Percentiles rank a stretch among this genome's conserved stretches.
phyloP scores from a whole-genome alignment of 208 protist species.

The Crithidia expoeki region DNA sequence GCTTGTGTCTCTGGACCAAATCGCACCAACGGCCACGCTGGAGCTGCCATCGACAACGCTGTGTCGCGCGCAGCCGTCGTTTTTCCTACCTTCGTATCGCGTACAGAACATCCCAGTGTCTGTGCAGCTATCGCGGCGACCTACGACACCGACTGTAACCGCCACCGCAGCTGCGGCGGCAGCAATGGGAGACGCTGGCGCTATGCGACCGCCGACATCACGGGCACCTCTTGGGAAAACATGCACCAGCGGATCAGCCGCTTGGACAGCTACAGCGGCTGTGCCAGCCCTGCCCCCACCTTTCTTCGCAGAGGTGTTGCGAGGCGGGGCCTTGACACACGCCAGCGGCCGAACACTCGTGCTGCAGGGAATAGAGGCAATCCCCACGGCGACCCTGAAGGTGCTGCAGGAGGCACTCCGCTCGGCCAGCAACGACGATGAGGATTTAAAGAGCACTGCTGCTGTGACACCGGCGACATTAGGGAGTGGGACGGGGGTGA shows the following conservation, averaged over 20 bases:
- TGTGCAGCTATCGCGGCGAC: background rate
- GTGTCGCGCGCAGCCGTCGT: constrained; percentile 22
- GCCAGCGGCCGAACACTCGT: constrained; percentile 36
- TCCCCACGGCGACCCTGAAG: constrained; percentile 37
- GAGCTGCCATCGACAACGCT: constrained; percentile 13
- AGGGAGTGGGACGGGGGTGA: too few relatives aligned
- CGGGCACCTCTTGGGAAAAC: background rate
- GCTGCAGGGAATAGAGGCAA: constrained; percentile 39
- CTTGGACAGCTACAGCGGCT: background rate
- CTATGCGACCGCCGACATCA: constrained; percentile 9
- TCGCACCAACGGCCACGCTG: constrained; percentile 21
- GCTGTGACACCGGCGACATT: too few relatives aligned
- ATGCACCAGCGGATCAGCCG: background rate
- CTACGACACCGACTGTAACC: background rate
- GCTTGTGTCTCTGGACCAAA: constrained; percentile 9
- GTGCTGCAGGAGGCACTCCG: constrained; percentile 47
- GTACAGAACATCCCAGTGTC: constrained; percentile 1
- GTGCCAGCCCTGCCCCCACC: constrained; percentile 16
- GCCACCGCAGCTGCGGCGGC: background rate
- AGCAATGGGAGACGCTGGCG: background rate
- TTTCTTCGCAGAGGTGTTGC: constrained; percentile 33
- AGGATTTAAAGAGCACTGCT: constrained; percentile 2
- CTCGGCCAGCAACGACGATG: background rate
- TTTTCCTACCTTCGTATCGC: constrained; percentile 44
- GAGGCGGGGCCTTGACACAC: constrained; percentile 40